Evolutionary conservation across 1,139 yeast species (phyloP).

Genomic region (Lodderomyces oxycetoniae): DNA sequence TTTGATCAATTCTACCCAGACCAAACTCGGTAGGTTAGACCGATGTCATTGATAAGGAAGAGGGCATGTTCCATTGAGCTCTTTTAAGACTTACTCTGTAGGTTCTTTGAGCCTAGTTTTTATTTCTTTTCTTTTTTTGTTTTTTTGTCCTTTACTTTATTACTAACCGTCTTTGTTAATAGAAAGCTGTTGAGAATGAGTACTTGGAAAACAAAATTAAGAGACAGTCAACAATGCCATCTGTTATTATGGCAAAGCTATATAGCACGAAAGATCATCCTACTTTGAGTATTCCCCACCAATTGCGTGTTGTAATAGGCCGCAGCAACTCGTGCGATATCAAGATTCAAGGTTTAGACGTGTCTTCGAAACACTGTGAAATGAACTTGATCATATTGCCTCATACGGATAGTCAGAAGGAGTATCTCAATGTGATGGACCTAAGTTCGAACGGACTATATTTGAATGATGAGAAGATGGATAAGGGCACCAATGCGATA

Average conservation of each 20-base stretch:
- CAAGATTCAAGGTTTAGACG: constrained; percentile 52
- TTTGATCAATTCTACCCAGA: no score
- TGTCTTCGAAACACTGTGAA: constrained; percentile 64
- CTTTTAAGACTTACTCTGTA: no score
- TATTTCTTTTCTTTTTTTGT: no score
- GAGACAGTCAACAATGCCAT: constrained; percentile 1
- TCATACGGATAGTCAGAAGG: constrained; percentile 21
- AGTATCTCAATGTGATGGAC: constrained; percentile 50
- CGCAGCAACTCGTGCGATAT: constrained; percentile 62
- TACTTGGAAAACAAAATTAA: no score
- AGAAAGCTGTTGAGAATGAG: no score
- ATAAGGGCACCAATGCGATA: constrained; percentile 40
- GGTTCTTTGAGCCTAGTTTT: no score
- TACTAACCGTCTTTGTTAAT: no score
- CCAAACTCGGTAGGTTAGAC: no score
- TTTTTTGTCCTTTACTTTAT: no score
- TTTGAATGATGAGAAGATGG: constrained; percentile 51
- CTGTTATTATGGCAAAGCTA: constrained; percentile 26
- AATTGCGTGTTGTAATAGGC: constrained; percentile 43
- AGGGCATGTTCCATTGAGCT: no score
- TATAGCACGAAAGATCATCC: constrained; percentile 28
- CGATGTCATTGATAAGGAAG: no score
- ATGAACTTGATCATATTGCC: constrained; percentile 29
- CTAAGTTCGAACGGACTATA: constrained; percentile 65
- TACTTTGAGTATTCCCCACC: constrained; percentile 33